phyloP scores from a whole-genome alignment of 2,329 filamentous ascomycete genomes.

The Fusarium dimerum region DNA sequence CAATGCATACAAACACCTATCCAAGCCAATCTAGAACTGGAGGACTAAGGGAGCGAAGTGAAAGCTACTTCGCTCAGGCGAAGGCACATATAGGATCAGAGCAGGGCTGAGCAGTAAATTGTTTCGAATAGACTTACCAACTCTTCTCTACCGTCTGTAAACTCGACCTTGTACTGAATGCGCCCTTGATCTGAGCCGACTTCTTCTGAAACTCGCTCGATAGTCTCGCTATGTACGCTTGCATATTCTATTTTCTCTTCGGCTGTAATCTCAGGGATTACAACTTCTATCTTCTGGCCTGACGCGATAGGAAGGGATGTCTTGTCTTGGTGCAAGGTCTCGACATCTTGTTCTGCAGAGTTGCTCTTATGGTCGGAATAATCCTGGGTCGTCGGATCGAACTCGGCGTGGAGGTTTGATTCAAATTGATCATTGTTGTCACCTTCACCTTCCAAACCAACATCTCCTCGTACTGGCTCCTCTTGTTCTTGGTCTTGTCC shows the following conservation, averaged over 20 bases:
- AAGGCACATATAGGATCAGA: no score
- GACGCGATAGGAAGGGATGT: background rate
- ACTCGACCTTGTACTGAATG: slow-evolving; percentile 42
- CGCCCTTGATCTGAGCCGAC: slow-evolving; percentile 26
- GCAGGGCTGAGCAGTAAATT: background rate
- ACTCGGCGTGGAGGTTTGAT: background rate
- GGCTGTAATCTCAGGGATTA: slow-evolving; percentile 29
- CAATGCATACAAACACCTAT: no score
- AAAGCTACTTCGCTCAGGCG: no score
- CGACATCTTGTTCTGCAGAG: background rate
- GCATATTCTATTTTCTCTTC: slow-evolving; percentile 34
- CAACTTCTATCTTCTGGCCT: slow-evolving; percentile 30
- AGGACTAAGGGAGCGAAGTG: no score
- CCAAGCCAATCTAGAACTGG: no score
- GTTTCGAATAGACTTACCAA: slow-evolving; percentile 40
- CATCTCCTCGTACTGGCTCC: background rate
- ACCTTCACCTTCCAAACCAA: background rate
- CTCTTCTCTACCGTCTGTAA: slow-evolving; percentile 47
- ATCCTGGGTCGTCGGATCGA: background rate
- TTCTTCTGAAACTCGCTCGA: slow-evolving; percentile 40
- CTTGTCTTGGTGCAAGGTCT: background rate
- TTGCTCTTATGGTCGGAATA: background rate
- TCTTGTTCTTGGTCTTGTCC: background rate
- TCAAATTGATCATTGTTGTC: background rate
- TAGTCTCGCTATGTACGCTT: slow-evolving; percentile 35